Conservation (phyloP, 495 filamentous ascomycete genomes). For the Neurospora sp. region DNA sequence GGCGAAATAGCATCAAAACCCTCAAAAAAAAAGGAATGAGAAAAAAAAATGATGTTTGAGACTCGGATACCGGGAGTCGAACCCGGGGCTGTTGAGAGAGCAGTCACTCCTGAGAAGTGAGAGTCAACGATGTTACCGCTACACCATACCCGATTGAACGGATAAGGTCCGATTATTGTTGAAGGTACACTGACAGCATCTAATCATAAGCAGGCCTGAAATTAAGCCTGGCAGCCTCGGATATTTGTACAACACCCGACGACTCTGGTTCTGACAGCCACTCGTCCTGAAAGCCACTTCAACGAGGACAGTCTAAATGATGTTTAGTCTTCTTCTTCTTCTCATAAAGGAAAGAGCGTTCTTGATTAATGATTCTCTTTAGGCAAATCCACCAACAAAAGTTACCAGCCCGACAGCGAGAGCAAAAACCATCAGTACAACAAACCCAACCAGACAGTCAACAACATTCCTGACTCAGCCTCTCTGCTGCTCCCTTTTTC, state of each 20-base stretch:
- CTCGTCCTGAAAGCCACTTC: not conserved
- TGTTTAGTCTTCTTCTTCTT: too few relatives aligned
- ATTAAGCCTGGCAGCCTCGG: not conserved
- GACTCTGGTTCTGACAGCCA: not conserved
- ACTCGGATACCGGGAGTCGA: not conserved
- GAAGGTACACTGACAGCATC: fast-evolving
- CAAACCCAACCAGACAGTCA: not conserved
- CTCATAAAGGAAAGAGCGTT: too few relatives aligned
- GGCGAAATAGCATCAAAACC: not conserved
- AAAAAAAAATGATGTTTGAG: not conserved
- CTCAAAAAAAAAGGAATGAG: not conserved
- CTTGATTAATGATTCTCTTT: too few relatives aligned
- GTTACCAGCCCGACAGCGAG: not conserved
- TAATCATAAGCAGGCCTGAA: fast-evolving
- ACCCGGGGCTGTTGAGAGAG: not conserved
- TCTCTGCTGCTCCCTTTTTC: not conserved
- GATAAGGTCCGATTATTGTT: not conserved
- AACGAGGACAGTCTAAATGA: too few relatives aligned
- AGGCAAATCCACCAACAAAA: too few relatives aligned
- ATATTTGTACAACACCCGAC: not conserved
- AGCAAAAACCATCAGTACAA: not conserved
- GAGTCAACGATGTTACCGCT: not conserved
- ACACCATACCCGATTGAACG: not conserved
- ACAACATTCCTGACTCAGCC: not conserved
- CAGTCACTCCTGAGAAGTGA: not conserved